Conservation (phyloP, 1,139 yeast genomes). For the Blastobotrys persicus region DNA sequence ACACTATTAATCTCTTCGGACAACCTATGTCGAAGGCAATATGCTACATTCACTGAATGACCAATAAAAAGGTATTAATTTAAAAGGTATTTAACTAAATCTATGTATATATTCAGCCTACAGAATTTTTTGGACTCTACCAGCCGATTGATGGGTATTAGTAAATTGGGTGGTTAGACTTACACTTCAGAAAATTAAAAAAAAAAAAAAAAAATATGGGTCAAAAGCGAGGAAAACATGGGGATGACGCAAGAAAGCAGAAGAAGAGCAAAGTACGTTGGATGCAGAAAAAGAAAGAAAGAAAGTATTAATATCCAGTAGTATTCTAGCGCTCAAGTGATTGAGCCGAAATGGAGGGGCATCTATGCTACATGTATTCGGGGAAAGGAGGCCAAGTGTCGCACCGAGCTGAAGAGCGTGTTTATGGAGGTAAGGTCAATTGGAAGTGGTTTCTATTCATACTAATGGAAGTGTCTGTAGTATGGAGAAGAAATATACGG, state of each 20-base stretch:
- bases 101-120: no score
- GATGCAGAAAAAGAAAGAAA: background rate
- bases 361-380: conserved; percentile 83
- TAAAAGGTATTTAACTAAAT: no score
- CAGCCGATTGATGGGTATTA: no score
- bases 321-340: conserved; percentile 25
- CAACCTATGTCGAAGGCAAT: no score
- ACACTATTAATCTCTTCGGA: no score
- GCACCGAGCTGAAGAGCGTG: conserved; percentile 64
- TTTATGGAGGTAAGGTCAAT: conserved; percentile 45
- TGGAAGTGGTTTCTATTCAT: conserved; percentile 19
- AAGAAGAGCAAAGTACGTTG: conserved; percentile 19
- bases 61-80: no score
- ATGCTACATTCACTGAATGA: no score
- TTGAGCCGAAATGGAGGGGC: conserved; percentile 81
- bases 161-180: no score
- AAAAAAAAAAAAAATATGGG: conserved; percentile 11
- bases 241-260: conserved; percentile 17
- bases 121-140: no score
- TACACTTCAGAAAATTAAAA: background rate
- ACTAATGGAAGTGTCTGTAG: conserved; percentile 18
- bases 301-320: conserved; percentile 7
- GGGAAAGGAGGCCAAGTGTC: conserved; percentile 71
- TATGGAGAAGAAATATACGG: conserved; percentile 39
- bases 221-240: conserved; percentile 16